phyloP scores from a whole-genome alignment of 2,329 filamentous ascomycete species.

The Westerdykella ornata region DNA sequence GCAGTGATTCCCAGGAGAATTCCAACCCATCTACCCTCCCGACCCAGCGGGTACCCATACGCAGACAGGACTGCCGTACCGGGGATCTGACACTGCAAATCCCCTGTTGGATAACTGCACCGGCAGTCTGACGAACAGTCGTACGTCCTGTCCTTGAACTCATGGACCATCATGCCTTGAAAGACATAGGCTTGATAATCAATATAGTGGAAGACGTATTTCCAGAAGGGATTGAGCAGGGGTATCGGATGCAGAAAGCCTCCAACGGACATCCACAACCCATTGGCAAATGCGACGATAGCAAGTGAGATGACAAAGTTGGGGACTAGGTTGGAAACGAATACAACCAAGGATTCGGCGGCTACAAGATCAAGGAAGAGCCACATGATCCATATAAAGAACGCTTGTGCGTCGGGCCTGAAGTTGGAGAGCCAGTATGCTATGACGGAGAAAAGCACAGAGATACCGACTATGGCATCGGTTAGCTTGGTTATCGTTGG shows the following conservation, averaged over 20 bases:
- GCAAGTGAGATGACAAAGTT: slow-evolving; percentile 76
- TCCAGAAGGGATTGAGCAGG: slow-evolving; percentile 74
- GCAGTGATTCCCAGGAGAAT: slow-evolving; percentile 71
- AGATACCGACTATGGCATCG: slow-evolving; percentile 51
- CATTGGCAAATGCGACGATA: slow-evolving; percentile 76
- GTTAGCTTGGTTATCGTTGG: slow-evolving; percentile 19
- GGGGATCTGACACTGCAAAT: slow-evolving; percentile 59
- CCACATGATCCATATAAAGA: slow-evolving; percentile 77
- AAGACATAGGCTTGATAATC: slow-evolving; percentile 85
- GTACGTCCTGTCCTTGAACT: slow-evolving; percentile 63
- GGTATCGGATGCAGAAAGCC: slow-evolving; percentile 72
- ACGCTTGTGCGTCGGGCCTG: slow-evolving; percentile 55
- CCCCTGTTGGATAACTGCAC: slow-evolving; percentile 64
- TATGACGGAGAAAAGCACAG: slow-evolving; percentile 66
- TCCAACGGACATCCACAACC: slow-evolving; percentile 80
- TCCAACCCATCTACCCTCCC: slow-evolving; percentile 63
- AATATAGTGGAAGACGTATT: slow-evolving; percentile 82
- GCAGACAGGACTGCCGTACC: slow-evolving; percentile 62
- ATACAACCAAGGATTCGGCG: slow-evolving; percentile 73
- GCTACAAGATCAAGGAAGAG: slow-evolving; percentile 78
- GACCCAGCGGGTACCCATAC: slow-evolving; percentile 62
- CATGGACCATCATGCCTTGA: slow-evolving; percentile 89
- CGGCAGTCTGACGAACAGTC: slow-evolving; percentile 51
- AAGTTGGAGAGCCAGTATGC: slow-evolving; percentile 79
- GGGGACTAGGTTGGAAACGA: slow-evolving; percentile 65